Conservation (phyloP, 306 rosid genomes). For the Quercus engelmannii region DNA sequence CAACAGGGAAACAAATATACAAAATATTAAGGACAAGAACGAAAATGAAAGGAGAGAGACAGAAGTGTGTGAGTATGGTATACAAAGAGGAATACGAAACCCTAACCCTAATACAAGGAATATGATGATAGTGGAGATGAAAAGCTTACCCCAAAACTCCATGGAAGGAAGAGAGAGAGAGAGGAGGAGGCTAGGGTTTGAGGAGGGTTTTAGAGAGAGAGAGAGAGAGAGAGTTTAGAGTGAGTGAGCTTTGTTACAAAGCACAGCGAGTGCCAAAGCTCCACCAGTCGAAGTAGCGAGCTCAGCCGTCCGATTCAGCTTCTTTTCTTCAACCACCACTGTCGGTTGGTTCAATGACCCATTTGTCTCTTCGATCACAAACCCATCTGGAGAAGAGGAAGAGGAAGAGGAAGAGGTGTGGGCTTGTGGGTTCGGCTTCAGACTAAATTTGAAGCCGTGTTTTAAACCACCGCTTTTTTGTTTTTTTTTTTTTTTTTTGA, state of each 20-base stretch:
- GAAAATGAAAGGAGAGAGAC: no score
- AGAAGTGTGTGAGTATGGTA: no score
- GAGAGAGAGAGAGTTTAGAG: not conserved
- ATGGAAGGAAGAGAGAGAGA: no score
- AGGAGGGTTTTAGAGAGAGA: conserved; percentile 6
- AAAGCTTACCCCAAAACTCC: no score
- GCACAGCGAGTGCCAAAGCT: conserved; percentile 71
- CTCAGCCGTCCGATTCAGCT: conserved; percentile 69
- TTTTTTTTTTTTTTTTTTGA: no score
- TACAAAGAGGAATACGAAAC: no score
- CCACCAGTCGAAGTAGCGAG: conserved; percentile 77
- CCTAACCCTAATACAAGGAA: no score
- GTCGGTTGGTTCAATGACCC: not conserved
- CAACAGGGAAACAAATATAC: no score
- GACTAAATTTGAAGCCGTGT: no score
- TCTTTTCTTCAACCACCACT: conserved; percentile 2
- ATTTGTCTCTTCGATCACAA: conserved; percentile 6
- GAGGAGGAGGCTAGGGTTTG: conserved; percentile 13
- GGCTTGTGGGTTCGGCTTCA: not conserved
- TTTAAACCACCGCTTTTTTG: no score
- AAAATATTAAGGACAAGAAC: no score
- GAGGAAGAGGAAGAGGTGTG: not conserved
- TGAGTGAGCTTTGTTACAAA: conserved; percentile 56
- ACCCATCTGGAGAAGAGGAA: conserved; percentile 13
- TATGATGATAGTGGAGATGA: no score